Base-by-base conservation (phyloP, 2,329 filamentous ascomycete species). In the Diaporthe humulicola region DNA sequence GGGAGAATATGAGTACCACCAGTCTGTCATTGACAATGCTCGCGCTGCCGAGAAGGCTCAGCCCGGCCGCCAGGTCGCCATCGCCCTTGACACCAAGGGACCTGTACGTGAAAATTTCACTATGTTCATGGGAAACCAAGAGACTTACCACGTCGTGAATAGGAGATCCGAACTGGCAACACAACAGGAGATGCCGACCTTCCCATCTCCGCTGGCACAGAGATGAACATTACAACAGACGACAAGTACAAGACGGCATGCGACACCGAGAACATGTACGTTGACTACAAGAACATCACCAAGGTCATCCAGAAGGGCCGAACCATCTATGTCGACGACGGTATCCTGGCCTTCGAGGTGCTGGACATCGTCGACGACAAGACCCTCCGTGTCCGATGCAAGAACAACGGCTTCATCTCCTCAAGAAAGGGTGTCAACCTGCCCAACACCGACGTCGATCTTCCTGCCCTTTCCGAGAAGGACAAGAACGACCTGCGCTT, bases 231-330 rank as follows among this genome's bases (percentile, higher is more conserved):
- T 87, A 98, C 97, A 83, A 99, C 97, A 75, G 96, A 99, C 84
- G 96, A 98, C 67, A 88, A 95, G 84, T 98, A 98, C 85, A 94
- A 93, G 80, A 94, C 93, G 74, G 87, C 91, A 75, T 96, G 93
- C 82, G 94, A 97, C 85, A 93, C 95, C 81, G 91, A 96, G 88
- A 98, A 98, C 90, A 98, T 99, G 97, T 98, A 95, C 83, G 94
- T 98, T 82, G 96, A 98, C 89, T 98, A 99, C 91, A 97, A 98
- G 93, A 99, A 99, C 90, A 98, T 99, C 87, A 98, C 96, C 87
- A 98, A 97, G 89, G 97, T 99, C 81, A 98, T 99, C 83, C 87
- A 94, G 84, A 89, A 91, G 75, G 97, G 96, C 82, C 96, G 97
- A 82, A 93, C 94, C 86, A 97, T 99, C 89, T 99, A 98, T 87